phyloP scores from a whole-genome alignment of 163 green algal species.

The Volvox carteri region DNA sequence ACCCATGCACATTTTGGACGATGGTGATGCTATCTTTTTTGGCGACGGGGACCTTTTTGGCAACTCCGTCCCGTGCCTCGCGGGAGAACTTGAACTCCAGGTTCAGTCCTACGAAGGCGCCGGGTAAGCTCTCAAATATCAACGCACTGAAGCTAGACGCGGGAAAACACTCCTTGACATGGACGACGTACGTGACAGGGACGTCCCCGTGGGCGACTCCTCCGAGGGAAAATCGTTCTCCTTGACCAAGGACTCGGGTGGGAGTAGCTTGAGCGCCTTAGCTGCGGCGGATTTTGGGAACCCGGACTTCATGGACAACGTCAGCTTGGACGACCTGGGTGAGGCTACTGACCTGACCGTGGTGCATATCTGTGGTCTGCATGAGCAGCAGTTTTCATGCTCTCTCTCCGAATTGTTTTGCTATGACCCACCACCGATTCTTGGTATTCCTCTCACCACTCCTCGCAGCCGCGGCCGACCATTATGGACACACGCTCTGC shows the following conservation, averaged over 20 bases:
- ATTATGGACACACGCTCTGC: conserved; percentile 36
- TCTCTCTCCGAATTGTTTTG: too few species aligned
- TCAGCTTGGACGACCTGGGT: conserved; percentile 44
- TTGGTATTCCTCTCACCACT: not conserved
- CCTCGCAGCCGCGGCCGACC: conserved; percentile 35
- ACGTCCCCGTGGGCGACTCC: conserved; percentile 13
- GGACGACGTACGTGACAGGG: conserved; percentile 15
- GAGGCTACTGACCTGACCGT: not conserved
- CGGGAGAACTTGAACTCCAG: conserved; percentile 44
- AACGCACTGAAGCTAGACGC: not conserved
- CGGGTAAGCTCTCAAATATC: not conserved
- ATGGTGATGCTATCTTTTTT: conserved; percentile 23
- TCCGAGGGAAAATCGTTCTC: conserved; percentile 31
- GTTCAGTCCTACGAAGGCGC: conserved; percentile 41
- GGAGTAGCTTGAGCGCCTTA: conserved; percentile 22
- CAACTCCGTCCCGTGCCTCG: conserved; percentile 17
- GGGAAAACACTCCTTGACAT: not conserved
- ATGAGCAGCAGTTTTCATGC: too few species aligned
- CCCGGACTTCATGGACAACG: conserved; percentile 32
- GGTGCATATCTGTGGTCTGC: not conserved
- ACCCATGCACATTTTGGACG: conserved; percentile 29
- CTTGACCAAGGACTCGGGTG: conserved; percentile 46
- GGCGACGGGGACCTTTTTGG: conserved; percentile 21
- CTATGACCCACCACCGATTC: too few species aligned
- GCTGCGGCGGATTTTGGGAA: conserved; percentile 4